Evolutionary conservation across 148 eudicot species (phyloP).

Genomic region (Chenopodium suecicum): DNA sequence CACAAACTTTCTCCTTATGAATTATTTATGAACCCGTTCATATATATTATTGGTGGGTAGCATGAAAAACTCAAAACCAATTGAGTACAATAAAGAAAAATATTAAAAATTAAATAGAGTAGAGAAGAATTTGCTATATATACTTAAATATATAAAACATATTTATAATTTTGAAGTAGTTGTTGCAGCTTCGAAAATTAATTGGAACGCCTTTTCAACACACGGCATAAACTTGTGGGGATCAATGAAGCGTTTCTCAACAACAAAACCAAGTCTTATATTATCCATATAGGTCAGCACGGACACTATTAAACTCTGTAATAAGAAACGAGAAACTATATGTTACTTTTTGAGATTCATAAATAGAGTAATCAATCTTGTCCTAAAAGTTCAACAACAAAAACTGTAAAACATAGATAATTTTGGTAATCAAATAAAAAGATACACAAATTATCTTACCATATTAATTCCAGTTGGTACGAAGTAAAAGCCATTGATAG

Average conservation of each 20-base stretch:
- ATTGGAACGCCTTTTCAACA: conserved; percentile 17
- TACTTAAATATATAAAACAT: too few relatives aligned
- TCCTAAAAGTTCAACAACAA: too few relatives aligned
- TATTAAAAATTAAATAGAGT: too few relatives aligned
- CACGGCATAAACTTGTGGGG: conserved; percentile 2
- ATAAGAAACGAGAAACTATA: neutral
- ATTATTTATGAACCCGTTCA: too few relatives aligned
- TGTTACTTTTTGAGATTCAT: too few relatives aligned
- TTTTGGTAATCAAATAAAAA: too few relatives aligned
- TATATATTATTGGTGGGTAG: neutral
- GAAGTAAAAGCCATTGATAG: conserved; percentile 27
- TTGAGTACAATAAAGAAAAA: too few relatives aligned
- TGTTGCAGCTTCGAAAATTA: conserved; percentile 15
- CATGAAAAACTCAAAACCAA: too few relatives aligned
- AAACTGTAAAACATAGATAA: too few relatives aligned
- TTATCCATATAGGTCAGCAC: conserved; percentile 25
- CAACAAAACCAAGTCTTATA: conserved; percentile 18
- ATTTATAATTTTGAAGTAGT: too few relatives aligned
- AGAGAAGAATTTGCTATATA: too few relatives aligned
- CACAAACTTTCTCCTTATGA: too few relatives aligned
- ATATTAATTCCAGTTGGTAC: conserved; percentile 15
- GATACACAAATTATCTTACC: neutral
- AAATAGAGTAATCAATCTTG: neutral
- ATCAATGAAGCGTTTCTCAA: conserved; percentile 20
- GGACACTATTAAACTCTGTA: conserved; percentile 23